Base-by-base conservation (phyloP, 73 alveolate species). In the Tetrahymena elliotti region DNA sequence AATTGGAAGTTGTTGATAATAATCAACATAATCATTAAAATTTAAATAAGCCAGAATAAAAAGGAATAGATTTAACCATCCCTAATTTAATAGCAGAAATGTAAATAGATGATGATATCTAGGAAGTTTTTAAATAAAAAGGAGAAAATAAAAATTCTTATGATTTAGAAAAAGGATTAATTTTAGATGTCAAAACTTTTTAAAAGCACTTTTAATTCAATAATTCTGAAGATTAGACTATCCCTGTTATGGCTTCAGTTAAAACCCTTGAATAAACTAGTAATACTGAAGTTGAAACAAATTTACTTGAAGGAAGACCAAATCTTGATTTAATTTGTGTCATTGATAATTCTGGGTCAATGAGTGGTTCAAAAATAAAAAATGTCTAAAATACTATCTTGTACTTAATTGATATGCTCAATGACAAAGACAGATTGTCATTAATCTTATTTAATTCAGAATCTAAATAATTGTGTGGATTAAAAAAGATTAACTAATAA, bases 401-500 rank as follows among this genome's bases (percentile, higher is more conserved):
- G 11, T 37, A 84, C 22, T 84, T 84, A 16, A 35, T 84, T 11
- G 93, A 84, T 31, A 37, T 84, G 52, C 93, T 84, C 33, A 37
- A 35, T n/a, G 93, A 84, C 11, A 84, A 84, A 16, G 93, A 84
- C 33, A 24, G 93, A 31, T 84, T 84, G 27, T 84, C 82, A 3
- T 1, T 84, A n/a, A 84, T 84, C 36, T 20, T 31, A 31, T 84
- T 84, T 27, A 84, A 84, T 33, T 11, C 33, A 0, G 15, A 33
- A 4, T 54, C 93, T 41, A 39, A 92, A 92, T 35, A 83, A 53
- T 52, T 96, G 16, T 93, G 95, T 39, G 96, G 95, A 24, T 95
- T 97, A 53, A 82, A 96, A 53, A 93, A 39, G 39, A 94, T 97
- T 68, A 94, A 97, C 35, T 93, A 83, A 84, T 92, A 38, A 33